Evolutionary conservation across 2,329 filamentous ascomycete species (phyloP).

Genomic region (Colletotrichum salicis): DNA sequence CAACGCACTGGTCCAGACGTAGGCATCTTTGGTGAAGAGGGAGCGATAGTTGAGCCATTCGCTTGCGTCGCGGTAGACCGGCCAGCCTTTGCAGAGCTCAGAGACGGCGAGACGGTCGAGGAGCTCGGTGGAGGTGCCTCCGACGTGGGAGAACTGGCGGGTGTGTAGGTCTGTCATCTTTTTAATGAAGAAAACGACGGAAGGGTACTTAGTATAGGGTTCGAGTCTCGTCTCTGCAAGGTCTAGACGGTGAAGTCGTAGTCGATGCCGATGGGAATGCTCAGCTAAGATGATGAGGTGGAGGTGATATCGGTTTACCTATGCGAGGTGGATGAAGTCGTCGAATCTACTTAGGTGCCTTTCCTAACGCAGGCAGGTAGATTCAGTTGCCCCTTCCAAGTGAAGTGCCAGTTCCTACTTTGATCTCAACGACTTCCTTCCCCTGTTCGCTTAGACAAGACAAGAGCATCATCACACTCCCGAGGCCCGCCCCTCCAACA

Average conservation of each 20-base stretch:
- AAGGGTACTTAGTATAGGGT: too few species aligned
- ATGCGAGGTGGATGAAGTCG: too few species aligned
- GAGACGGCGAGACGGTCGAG: conserved; percentile 58
- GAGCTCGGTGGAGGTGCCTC: conserved; percentile 52
- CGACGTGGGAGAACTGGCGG: conserved; percentile 54
- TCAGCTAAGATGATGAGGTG: too few species aligned
- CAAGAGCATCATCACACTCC: background rate
- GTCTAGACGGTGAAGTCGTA: background rate
- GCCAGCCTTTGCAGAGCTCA: conserved; percentile 65
- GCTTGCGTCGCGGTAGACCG: conserved; percentile 62
- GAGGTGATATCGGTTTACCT: too few species aligned
- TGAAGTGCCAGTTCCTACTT: background rate
- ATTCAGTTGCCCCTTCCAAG: background rate
- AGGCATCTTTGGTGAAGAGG: conserved; percentile 58
- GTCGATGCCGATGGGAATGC: too few species aligned
- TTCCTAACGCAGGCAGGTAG: background rate
- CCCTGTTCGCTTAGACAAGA: background rate
- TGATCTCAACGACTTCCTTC: background rate
- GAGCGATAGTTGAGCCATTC: conserved; percentile 64
- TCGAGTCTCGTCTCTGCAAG: too few species aligned
- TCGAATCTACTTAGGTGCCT: too few species aligned
- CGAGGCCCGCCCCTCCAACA: background rate
- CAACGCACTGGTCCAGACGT: conserved; percentile 60
- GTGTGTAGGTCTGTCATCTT: conserved; percentile 32
- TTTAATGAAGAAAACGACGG: too few species aligned